Evolutionary conservation across 2,329 filamentous ascomycete species (phyloP).

Genomic region (Penicillium griseofulvum): DNA sequence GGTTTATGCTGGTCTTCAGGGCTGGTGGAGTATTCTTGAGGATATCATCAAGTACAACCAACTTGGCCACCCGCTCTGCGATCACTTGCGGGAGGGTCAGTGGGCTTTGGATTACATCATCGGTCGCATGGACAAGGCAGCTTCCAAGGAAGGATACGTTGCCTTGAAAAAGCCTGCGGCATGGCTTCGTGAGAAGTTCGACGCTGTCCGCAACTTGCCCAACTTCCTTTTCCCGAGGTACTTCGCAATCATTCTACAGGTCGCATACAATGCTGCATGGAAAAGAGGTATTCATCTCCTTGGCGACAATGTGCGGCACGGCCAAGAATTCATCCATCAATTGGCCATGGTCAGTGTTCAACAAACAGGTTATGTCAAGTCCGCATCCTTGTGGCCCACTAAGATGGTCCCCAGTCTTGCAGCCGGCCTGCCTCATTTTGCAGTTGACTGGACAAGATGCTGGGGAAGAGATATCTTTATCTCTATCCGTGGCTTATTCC

Average conservation of each 20-base stretch:
- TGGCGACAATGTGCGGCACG: conserved; percentile 70
- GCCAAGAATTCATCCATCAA: conserved; percentile 85
- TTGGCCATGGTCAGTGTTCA: conserved; percentile 90
- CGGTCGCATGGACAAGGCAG: conserved; percentile 70
- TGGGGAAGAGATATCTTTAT: conserved; percentile 99
- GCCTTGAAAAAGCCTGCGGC: conserved; percentile 63
- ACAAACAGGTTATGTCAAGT: conserved; percentile 83
- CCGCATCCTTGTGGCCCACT: conserved; percentile 83
- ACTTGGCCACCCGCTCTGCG: conserved; percentile 86
- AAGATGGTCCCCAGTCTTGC: conserved; percentile 83
- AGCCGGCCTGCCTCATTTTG: conserved; percentile 90
- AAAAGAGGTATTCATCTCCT: conserved; percentile 76
- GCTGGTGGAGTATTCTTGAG: conserved; percentile 93
- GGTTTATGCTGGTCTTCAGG: conserved; percentile 94
- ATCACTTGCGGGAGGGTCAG: conserved; percentile 84
- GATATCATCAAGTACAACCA: conserved; percentile 85
- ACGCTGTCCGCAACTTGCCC: conserved; percentile 79
- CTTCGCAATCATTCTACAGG: conserved; percentile 84
- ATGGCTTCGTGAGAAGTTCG: conserved; percentile 83
- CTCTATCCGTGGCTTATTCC: conserved; percentile 83
- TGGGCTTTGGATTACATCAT: conserved; percentile 91
- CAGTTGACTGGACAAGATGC: conserved; percentile 89
- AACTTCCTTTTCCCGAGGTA: conserved; percentile 89
- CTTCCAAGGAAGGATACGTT: conserved; percentile 60
- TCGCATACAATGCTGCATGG: conserved; percentile 80